Evolutionary conservation across 139 green algal genomes (phyloP).

Genomic region (Bryopsis sp.): DNA sequence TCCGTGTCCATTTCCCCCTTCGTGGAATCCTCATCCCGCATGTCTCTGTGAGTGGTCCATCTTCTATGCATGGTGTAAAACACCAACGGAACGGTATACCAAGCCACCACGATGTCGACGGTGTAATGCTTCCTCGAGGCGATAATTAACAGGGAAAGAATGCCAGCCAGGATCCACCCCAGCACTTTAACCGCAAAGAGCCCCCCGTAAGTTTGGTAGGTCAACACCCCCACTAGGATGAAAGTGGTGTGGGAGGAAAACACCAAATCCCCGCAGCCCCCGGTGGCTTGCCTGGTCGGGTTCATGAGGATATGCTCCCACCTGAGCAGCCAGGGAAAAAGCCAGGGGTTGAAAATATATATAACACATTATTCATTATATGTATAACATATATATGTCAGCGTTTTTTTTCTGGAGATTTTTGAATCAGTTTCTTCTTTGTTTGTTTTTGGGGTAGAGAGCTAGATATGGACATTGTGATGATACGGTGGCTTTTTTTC

Average conservation of each 20-base stretch:
- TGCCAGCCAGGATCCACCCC: slow-evolving; percentile 28
- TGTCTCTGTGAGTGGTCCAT: slow-evolving; percentile 18
- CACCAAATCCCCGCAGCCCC: slow-evolving; percentile 85
- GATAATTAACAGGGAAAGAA: slow-evolving; percentile 72
- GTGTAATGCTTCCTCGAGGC: slow-evolving; percentile 87
- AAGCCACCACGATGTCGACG: slow-evolving; percentile 64
- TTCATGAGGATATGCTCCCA: slow-evolving; percentile 61
- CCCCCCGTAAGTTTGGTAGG: slow-evolving; percentile 72
- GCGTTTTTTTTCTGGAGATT: too few relatives aligned
- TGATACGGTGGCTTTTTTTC: too few relatives aligned
- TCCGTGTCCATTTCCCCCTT: too few relatives aligned
- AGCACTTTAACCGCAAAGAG: slow-evolving; percentile 39
- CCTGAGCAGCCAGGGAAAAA: too few relatives aligned
- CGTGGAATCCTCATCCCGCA: not conserved
- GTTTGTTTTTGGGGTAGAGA: too few relatives aligned
- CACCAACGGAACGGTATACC: slow-evolving; percentile 79
- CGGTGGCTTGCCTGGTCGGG: slow-evolving; percentile 44
- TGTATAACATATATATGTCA: too few relatives aligned
- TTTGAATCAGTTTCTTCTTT: too few relatives aligned
- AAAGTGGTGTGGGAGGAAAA: slow-evolving; percentile 86
- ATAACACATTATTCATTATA: too few relatives aligned
- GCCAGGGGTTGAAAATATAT: too few relatives aligned
- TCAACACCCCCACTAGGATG: slow-evolving; percentile 54
- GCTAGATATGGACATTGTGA: too few relatives aligned
- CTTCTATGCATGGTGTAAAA: slow-evolving; percentile 63